Base-by-base conservation (phyloP, 345 rosid genomes). In the Sisymbrium irio region DNA sequence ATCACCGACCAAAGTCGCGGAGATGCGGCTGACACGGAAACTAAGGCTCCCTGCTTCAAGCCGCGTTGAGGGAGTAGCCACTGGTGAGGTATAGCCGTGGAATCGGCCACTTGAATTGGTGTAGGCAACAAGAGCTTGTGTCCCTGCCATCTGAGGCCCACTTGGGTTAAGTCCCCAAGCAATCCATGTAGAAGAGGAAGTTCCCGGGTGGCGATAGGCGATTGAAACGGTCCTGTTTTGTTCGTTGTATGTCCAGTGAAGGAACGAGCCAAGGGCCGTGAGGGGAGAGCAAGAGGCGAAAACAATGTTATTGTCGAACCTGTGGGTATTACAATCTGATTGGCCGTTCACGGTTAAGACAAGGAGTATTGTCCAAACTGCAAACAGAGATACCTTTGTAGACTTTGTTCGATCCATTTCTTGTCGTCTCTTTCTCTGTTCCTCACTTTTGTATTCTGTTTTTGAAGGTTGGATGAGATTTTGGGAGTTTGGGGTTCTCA, bases 151-250 rank as follows among this genome's bases (percentile, higher is more conserved):
- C 3, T 0, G 1, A 7, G 3, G 2, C 3, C 74, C 73, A 2
- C 7, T 54, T 2, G 95, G 93, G 69, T 93, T 93, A 56, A 93
- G 77, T 7, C 86, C 89, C 95, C 97, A 90, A 12, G 95, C 57
- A 5, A 85, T 60, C 97, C 97, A 93, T 2, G 67, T 58, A 0
- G 83, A 46, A 0, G 85, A 4, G 1, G 76, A 14, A 39, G 91
- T 79, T 25, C 80, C 72, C 0, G 77, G 71, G 51, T 74, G 85
- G 12, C 98, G 85, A 76, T 76, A 91, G 0, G 96, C 97, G 4
- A 93, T 44, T 0, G 86, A 84, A n/a, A 81, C 87, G 25, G 84
- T 79, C 17, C 39, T 25, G 28, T 80, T 80, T 17, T 80, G 55
- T 4, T 71, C 51, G 47, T 78, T 11, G 72, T 67, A 85, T 9